Conservation (phyloP, 2,329 filamentous ascomycete genomes). For the Paraconiothyrium brasiliense region DNA sequence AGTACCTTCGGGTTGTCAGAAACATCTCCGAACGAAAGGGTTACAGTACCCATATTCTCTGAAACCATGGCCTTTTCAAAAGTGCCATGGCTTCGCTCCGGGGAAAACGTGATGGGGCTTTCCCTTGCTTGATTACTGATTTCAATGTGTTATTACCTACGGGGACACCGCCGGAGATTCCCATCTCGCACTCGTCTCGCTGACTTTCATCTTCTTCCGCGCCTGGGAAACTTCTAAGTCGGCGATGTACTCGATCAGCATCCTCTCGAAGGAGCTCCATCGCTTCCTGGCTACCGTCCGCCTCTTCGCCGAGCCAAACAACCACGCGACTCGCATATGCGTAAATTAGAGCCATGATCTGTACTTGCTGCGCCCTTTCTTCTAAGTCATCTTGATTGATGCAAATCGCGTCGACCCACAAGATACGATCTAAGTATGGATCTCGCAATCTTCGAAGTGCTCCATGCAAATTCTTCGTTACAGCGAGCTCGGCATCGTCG, state of each 20-base stretch:
- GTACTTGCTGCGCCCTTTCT: conserved; percentile 24
- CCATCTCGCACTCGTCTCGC: not conserved
- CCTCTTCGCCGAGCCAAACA: conserved; percentile 24
- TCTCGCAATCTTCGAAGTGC: conserved; percentile 15
- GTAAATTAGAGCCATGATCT: conserved; percentile 23
- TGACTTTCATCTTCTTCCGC: not conserved
- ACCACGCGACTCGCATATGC: conserved; percentile 18
- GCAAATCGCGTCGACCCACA: conserved; percentile 28
- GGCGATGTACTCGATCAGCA: conserved; percentile 3
- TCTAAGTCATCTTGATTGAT: conserved; percentile 25
- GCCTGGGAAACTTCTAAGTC: not conserved
- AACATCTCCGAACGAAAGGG: not conserved
- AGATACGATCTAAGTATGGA: conserved; percentile 7
- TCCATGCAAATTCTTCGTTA: conserved; percentile 15
- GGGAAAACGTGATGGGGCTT: not conserved
- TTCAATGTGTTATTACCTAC: not conserved
- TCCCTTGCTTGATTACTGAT: not conserved
- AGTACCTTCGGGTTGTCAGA: conserved; percentile 19
- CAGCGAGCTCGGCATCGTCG: conserved; percentile 7
- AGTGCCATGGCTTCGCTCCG: conserved; percentile 8
- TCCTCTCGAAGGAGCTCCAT: conserved; percentile 7
- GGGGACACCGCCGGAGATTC: not conserved
- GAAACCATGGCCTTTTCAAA: conserved; percentile 21
- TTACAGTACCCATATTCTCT: conserved; percentile 18
- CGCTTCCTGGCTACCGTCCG: conserved; percentile 6